A percentile compares a stretch with the other conserved stretches of the same genome.
phyloP scores from a whole-genome alignment of 2,329 filamentous ascomycete species.

The Cladophialophora immunda region DNA sequence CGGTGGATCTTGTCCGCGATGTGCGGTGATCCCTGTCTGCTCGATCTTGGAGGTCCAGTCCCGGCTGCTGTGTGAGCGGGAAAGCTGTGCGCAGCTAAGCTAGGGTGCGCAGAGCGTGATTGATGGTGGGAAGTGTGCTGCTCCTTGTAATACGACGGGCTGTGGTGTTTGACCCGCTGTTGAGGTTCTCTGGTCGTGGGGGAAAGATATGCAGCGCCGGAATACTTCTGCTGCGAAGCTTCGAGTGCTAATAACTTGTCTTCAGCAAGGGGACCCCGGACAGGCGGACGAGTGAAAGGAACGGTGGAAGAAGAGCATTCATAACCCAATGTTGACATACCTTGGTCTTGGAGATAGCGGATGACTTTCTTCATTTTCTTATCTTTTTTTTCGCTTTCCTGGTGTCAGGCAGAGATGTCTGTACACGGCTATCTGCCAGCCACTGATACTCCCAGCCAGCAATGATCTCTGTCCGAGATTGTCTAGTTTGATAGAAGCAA shows the following conservation, averaged over 20 bases:
- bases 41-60: slow-evolving; percentile 8
- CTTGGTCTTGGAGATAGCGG: slow-evolving; percentile 39
- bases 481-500: too few relatives aligned
- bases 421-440: neutral
- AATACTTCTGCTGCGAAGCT: slow-evolving; percentile 34
- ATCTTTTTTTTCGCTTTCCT: neutral
- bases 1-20: slow-evolving; percentile 26
- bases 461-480: too few relatives aligned
- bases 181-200: slow-evolving; percentile 35
- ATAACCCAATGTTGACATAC: slow-evolving; percentile 25
- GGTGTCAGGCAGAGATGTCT: neutral
- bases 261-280: neutral
- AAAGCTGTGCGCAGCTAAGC: slow-evolving; percentile 18
- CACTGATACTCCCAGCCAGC: neutral
- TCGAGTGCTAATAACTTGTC: slow-evolving; percentile 25
- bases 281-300: neutral
- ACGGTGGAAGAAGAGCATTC: neutral
- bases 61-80: slow-evolving; percentile 14
- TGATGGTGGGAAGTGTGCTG: slow-evolving; percentile 22
- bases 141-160: slow-evolving; percentile 14
- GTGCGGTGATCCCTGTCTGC: slow-evolving; percentile 8
- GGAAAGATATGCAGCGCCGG: slow-evolving; percentile 32
- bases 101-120: slow-evolving; percentile 16
- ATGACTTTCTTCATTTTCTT: slow-evolving; percentile 37
- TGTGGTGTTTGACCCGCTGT: slow-evolving; percentile 23